phyloP scores from a whole-genome alignment of 306 rosid genomes.

The Sphenostylis stenocarpa region DNA sequence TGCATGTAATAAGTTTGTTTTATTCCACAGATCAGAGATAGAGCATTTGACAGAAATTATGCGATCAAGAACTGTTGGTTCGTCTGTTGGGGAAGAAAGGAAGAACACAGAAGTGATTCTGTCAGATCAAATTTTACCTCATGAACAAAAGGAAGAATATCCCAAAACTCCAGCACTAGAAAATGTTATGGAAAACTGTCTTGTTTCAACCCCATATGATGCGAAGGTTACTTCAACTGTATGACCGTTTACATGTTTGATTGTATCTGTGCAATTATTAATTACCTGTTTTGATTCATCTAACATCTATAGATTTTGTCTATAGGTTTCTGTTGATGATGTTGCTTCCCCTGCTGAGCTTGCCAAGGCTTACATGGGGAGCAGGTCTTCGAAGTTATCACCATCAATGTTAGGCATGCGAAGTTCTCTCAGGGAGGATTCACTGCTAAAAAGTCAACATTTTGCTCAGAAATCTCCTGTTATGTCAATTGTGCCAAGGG shows the following conservation, averaged over 20 bases:
- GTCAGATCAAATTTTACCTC: constrained; percentile 37
- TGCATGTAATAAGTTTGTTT: constrained; percentile 17
- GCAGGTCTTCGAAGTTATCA: constrained; percentile 67
- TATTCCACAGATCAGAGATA: constrained; percentile 72
- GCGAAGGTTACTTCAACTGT: constrained; percentile 45
- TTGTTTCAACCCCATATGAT: constrained; percentile 49
- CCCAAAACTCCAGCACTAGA: constrained; percentile 40
- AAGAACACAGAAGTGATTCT: constrained; percentile 46
- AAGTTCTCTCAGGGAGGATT: constrained; percentile 43
- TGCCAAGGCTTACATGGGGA: constrained; percentile 89
- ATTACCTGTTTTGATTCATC: constrained; percentile 9
- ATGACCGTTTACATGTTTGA: constrained; percentile 31
- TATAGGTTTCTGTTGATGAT: constrained; percentile 72
- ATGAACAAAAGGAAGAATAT: constrained; percentile 41
- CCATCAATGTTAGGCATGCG: constrained; percentile 53
- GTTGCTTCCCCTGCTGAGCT: constrained; percentile 82
- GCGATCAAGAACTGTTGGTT: constrained; percentile 67
- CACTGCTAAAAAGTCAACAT: constrained; percentile 37
- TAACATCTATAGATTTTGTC: constrained; percentile 18
- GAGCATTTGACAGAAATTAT: constrained; percentile 76
- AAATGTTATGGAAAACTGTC: constrained; percentile 43
- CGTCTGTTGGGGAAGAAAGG: constrained; percentile 45
- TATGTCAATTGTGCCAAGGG: constrained; percentile 57
- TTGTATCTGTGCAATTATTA: not conserved
- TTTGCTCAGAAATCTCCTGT: constrained; percentile 44